phyloP scores from a whole-genome alignment of 2,329 filamentous ascomycete species.

The Alternaria conjuncta region DNA sequence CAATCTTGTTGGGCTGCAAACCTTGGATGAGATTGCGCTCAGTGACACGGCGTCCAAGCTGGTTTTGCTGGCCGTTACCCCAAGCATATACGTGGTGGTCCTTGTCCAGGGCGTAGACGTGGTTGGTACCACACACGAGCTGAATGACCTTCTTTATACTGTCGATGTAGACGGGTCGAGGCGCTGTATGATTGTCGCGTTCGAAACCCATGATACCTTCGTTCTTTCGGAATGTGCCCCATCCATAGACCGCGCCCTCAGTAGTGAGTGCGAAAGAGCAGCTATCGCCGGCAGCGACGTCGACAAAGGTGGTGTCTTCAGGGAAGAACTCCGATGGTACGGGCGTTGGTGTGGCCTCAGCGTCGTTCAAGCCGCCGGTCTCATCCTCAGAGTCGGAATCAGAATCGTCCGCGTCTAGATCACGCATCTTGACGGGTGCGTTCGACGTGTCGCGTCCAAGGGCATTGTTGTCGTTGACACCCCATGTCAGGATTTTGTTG shows the following conservation, averaged over 20 bases:
- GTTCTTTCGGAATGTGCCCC: constrained; percentile 80
- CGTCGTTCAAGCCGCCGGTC: constrained; percentile 73
- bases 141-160: constrained; percentile 70
- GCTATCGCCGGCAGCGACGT: constrained; percentile 76
- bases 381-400: constrained; percentile 56
- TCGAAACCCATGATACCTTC: constrained; percentile 71
- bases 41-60: constrained; percentile 69
- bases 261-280: constrained; percentile 77
- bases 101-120: constrained; percentile 71
- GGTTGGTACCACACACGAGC: constrained; percentile 72
- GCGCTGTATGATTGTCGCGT: constrained; percentile 49
- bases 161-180: constrained; percentile 62
- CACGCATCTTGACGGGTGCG: constrained; percentile 65
- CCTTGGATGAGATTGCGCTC: constrained; percentile 64
- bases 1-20: constrained; percentile 63
- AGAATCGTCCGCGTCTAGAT: constrained; percentile 59
- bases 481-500: constrained; percentile 85
- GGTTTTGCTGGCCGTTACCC: constrained; percentile 76
- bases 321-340: constrained; percentile 64
- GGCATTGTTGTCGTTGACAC: constrained; percentile 84
- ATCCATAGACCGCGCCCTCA: constrained; percentile 78
- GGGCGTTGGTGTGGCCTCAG: constrained; percentile 70
- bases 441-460: constrained; percentile 76
- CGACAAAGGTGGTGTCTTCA: constrained; percentile 67
- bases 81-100: constrained; percentile 72